A percentile compares a stretch with the other conserved stretches of the same genome.
phyloP scores from a whole-genome alignment of 768 basidiomycete genomes.

The Psilocybe sp. region DNA sequence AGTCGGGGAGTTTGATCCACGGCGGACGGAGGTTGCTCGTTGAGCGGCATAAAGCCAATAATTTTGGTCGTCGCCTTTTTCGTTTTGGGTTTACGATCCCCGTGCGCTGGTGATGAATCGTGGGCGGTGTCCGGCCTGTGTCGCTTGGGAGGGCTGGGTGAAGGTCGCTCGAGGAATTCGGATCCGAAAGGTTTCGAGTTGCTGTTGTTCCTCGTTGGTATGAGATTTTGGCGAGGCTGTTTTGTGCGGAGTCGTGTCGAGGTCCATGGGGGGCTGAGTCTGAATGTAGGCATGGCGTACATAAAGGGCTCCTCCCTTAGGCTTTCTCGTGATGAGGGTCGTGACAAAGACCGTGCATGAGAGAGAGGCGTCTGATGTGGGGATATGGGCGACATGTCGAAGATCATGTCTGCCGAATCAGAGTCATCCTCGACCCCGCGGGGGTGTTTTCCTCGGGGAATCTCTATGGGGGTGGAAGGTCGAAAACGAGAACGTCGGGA shows the following conservation, averaged over 20 bases:
- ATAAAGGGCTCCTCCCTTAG: constrained; percentile 27
- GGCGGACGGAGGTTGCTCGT: constrained; percentile 20
- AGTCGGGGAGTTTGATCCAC: constrained; percentile 13
- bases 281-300: constrained; percentile 34
- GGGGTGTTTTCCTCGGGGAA: constrained; percentile 27
- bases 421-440: constrained; percentile 19
- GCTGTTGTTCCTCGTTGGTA: constrained; percentile 9
- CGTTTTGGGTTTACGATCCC: background rate
- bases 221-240: constrained; percentile 7
- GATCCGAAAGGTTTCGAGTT: background rate
- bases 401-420: constrained; percentile 46
- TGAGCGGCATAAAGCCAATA: constrained; percentile 32
- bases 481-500: constrained; percentile 17
- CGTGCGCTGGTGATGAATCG: background rate
- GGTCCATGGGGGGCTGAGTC: constrained; percentile 7
- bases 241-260: constrained; percentile 7
- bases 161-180: background rate
- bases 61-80: constrained; percentile 26
- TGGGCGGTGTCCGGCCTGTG: constrained; percentile 3
- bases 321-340: constrained; percentile 14
- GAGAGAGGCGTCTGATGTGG: constrained; percentile 17
- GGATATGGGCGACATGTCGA: constrained; percentile 49
- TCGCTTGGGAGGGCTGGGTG: too few relatives aligned
- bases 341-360: constrained; percentile 15
- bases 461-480: constrained; percentile 44